These are phyloP conservation scores for Cucumis hystrix DNA, from an alignment of 306 rosid species.

Conservation along the genomic window DNA sequence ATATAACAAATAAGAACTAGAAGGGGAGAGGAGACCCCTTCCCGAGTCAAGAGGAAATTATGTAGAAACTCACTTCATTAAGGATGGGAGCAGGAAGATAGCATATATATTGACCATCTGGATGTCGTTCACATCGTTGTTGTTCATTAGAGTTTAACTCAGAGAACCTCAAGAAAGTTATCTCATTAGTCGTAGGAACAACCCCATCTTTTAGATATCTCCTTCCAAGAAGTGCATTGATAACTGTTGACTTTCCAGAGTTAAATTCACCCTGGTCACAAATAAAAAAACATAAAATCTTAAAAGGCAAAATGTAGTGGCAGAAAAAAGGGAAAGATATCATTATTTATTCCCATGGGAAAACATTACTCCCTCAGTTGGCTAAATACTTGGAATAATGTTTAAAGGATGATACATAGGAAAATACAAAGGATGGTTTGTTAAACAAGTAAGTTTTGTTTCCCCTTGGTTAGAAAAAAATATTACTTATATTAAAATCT, in stretches of 20 bases:
- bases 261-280: conserved; percentile 84
- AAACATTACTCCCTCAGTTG: background rate
- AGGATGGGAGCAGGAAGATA: conserved; percentile 94
- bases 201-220: conserved; percentile 91
- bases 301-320: too few species aligned
- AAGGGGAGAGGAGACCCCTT: background rate
- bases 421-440: background rate
- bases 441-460: background rate
- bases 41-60: background rate
- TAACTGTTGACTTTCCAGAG: conserved; percentile 94
- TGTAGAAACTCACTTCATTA: conserved; percentile 47
- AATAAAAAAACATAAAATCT: conserved; percentile 4
- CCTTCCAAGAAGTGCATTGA: conserved; percentile 93
- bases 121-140: conserved; percentile 67
- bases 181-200: conserved; percentile 96
- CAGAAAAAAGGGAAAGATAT: background rate
- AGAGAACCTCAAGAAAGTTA: conserved; percentile 63
- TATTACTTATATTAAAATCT: background rate
- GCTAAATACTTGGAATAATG: background rate
- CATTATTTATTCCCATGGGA: background rate
- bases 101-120: conserved; percentile 90
- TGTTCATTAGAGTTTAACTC: conserved; percentile 35
- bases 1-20: background rate
- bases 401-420: background rate
- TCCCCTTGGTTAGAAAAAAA: background rate